Percentiles rank a stretch among this genome's conserved stretches.
phyloP scores from a whole-genome alignment of 495 filamentous ascomycete genomes.

The Hypoxylon crocopeplum region DNA sequence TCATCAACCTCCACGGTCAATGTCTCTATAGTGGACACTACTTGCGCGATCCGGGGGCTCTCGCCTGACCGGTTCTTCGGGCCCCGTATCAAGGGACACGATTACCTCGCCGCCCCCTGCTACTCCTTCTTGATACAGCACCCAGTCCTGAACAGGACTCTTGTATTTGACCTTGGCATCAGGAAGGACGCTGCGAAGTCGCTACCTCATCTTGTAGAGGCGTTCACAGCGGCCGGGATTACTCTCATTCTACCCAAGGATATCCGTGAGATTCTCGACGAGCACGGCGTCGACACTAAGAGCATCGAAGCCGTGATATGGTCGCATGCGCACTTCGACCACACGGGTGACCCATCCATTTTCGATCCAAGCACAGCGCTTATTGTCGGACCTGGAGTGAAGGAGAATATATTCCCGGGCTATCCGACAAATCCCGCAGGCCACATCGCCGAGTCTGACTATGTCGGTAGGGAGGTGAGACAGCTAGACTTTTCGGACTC shows the following conservation, averaged over 20 bases:
- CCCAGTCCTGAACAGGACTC: slow-evolving; percentile 45
- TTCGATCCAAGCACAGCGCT: slow-evolving; percentile 60
- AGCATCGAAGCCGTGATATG: slow-evolving; percentile 65
- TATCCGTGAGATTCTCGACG: slow-evolving; percentile 57
- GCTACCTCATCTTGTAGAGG: slow-evolving; percentile 42
- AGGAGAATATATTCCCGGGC: slow-evolving; percentile 52
- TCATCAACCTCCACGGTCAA: slow-evolving; percentile 53
- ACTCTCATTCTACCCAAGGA: slow-evolving; percentile 52
- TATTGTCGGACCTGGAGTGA: slow-evolving; percentile 65
- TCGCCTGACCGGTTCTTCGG: slow-evolving; percentile 43
- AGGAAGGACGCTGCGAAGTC: slow-evolving; percentile 58
- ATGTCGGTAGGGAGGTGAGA: slow-evolving; percentile 46
- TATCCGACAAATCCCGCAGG: slow-evolving; percentile 56
- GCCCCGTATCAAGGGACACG: slow-evolving; percentile 52
- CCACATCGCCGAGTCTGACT: slow-evolving; percentile 52
- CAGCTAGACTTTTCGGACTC: slow-evolving; percentile 54
- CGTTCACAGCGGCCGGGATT: slow-evolving; percentile 27
- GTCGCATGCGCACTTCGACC: slow-evolving; percentile 69
- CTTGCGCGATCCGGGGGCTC: slow-evolving; percentile 45
- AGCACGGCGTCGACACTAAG: slow-evolving; percentile 50
- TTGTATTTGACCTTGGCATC: slow-evolving; percentile 67
- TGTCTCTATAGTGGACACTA: slow-evolving; percentile 64
- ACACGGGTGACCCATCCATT: slow-evolving; percentile 60
- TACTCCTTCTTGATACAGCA: slow-evolving; percentile 65
- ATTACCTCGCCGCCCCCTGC: slow-evolving; percentile 49